Percentiles rank a stretch among this genome's conserved stretches.
Evolutionary conservation across 192 early-diverging fungal genomes (phyloP).

Genomic region (Coemansia sp.): DNA sequence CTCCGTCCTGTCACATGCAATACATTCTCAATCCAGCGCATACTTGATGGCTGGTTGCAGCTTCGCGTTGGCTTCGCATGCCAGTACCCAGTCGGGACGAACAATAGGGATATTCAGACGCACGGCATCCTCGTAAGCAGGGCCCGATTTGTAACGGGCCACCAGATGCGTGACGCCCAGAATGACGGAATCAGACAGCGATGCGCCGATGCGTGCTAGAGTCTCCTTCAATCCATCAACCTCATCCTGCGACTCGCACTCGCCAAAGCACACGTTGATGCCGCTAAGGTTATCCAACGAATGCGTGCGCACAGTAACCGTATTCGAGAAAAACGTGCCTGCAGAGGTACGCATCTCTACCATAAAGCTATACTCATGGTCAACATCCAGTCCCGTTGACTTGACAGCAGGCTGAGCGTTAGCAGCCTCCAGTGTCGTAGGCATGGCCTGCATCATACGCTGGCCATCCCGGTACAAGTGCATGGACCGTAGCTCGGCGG

Average conservation of each 20-base stretch:
- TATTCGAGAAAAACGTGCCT: slow-evolving; percentile 75
- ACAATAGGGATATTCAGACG: slow-evolving; percentile 93
- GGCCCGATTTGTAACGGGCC: slow-evolving; percentile 76
- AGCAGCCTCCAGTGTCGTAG: slow-evolving; percentile 28
- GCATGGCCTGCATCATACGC: slow-evolving; percentile 64
- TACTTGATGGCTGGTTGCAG: slow-evolving; percentile 68
- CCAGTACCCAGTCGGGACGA: slow-evolving; percentile 91
- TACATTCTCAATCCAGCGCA: slow-evolving; percentile 14
- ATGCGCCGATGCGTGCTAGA: slow-evolving; percentile 80
- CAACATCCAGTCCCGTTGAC: slow-evolving; percentile 85
- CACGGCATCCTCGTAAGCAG: slow-evolving; percentile 83
- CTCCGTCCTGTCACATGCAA: too few relatives aligned
- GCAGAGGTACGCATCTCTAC: slow-evolving; percentile 92
- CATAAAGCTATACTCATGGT: slow-evolving; percentile 85
- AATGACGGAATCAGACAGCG: slow-evolving; percentile 78
- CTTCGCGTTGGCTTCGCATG: slow-evolving; percentile 84
- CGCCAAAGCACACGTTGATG: slow-evolving; percentile 92
- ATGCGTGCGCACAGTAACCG: slow-evolving; percentile 77
- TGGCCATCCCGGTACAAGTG: slow-evolving; percentile 89
- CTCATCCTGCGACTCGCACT: slow-evolving; percentile 73
- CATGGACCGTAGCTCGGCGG: slow-evolving; percentile 77
- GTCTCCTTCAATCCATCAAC: slow-evolving; percentile 71
- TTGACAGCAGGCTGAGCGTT: slow-evolving; percentile 55
- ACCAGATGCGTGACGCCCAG: slow-evolving; percentile 91
- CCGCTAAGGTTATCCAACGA: slow-evolving; percentile 97